Percentiles rank a stretch among this genome's conserved stretches.
Evolutionary conservation across 192 early-diverging fungal genomes (phyloP).

Genomic region (Rhizophlyctis rosea): DNA sequence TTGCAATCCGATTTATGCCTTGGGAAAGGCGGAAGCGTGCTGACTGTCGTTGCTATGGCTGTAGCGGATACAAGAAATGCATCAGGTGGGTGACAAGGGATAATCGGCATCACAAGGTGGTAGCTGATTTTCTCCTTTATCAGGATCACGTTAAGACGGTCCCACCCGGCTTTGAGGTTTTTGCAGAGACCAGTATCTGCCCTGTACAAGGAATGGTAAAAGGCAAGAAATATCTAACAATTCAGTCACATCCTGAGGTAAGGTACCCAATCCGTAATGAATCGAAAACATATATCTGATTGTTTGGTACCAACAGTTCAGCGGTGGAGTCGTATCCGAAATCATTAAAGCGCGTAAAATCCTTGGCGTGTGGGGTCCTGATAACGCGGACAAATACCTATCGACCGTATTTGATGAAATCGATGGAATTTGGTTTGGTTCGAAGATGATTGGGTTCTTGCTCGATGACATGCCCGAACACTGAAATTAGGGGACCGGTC

Average conservation of each 20-base stretch:
- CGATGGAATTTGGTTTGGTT: conserved; percentile 18
- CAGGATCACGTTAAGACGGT: conserved; percentile 63
- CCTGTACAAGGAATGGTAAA: conserved; percentile 61
- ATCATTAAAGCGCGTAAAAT: conserved; percentile 23
- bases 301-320: conserved; percentile 10
- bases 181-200: conserved; percentile 52
- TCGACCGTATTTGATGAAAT: conserved; percentile 6
- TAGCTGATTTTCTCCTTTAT: background rate
- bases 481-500: no score
- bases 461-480: no score
- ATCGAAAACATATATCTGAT: background rate
- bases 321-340: conserved; percentile 18
- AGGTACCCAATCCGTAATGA: background rate
- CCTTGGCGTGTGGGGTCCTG: conserved; percentile 8
- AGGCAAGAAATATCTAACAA: conserved; percentile 51
- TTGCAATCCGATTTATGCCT: background rate
- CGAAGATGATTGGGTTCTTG: conserved; percentile 16
- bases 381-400: conserved; percentile 3
- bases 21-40: no score
- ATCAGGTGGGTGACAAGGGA: conserved; percentile 19
- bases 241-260: conserved; percentile 76
- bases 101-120: background rate
- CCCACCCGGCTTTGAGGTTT: conserved; percentile 58
- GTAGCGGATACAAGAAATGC: conserved; percentile 26
- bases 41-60: no score